These are phyloP conservation scores for Malassezia equina DNA, from an alignment of 1,284 basidiomycete species.

Conservation along the genomic window DNA sequence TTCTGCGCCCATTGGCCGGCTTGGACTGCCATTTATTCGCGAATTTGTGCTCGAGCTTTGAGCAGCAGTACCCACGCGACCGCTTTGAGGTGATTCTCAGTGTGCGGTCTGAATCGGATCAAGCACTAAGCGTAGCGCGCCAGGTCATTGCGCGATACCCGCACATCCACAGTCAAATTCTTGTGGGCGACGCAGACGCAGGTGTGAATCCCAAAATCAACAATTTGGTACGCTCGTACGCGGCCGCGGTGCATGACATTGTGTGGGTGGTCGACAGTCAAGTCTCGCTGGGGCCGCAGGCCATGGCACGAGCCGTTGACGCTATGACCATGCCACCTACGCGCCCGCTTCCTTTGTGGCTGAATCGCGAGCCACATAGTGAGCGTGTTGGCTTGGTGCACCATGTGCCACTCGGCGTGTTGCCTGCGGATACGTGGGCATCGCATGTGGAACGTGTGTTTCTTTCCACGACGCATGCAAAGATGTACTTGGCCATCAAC, in stretches of 20 bases:
- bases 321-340: conserved; percentile 52
- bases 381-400: conserved; percentile 70
- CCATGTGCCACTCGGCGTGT: conserved; percentile 83
- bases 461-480: conserved; percentile 91
- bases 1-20: conserved; percentile 42
- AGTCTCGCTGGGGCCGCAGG: conserved; percentile 66
- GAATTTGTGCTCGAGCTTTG: conserved; percentile 41
- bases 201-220: conserved; percentile 97
- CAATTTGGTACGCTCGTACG: conserved; percentile 77
- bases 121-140: conserved; percentile 32
- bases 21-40: conserved; percentile 41
- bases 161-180: conserved; percentile 26
- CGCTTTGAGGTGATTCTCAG: conserved; percentile 41
- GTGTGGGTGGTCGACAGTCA: conserved; percentile 96
- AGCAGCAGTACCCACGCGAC: conserved; percentile 35
- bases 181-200: conserved; percentile 50
- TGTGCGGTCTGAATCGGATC: conserved; percentile 33
- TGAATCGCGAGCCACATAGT: conserved; percentile 22
- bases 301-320: conserved; percentile 75
- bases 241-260: conserved; percentile 69
- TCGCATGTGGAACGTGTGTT: conserved; percentile 85
- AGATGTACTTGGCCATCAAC: conserved; percentile 97
- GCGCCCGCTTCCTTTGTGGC: conserved; percentile 28
- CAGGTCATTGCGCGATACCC: conserved; percentile 35
- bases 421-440: conserved; percentile 55